Conservation (phyloP, 2,329 filamentous ascomycete genomes). For the Paraconiothyrium sp. region DNA sequence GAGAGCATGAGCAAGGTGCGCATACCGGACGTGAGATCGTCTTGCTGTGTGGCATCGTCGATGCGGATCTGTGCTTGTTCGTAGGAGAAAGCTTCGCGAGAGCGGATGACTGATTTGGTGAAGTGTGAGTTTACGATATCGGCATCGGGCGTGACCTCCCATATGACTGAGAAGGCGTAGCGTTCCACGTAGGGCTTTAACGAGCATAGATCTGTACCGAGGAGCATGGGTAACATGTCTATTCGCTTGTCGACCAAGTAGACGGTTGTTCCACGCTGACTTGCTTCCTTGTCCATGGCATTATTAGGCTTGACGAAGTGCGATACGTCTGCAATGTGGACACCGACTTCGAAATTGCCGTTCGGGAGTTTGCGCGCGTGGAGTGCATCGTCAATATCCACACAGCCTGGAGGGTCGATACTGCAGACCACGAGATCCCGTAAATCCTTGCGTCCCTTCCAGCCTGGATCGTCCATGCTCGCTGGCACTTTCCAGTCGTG, state of each 20-base stretch:
- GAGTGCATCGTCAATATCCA: constrained; percentile 97
- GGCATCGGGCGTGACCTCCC: constrained; percentile 87
- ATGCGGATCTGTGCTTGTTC: constrained; percentile 95
- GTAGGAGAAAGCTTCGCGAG: constrained; percentile 96
- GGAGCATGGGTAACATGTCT: constrained; percentile 96
- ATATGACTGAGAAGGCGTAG: constrained; percentile 62
- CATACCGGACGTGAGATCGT: constrained; percentile 91
- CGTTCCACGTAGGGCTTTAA: constrained; percentile 97
- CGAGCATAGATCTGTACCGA: constrained; percentile 95
- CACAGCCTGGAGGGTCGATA: constrained; percentile 94
- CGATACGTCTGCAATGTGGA: constrained; percentile 99
- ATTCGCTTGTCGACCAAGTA: constrained; percentile 99
- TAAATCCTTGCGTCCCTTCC: constrained; percentile 85
- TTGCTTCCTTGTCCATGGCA: constrained; percentile 95
- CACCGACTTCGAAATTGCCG: constrained; percentile 94
- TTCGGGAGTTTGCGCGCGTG: constrained; percentile 87
- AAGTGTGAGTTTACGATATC: constrained; percentile 87
- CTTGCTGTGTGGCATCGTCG: constrained; percentile 85
- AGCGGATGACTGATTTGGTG: constrained; percentile 97
- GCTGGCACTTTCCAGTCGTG: constrained; percentile 92
- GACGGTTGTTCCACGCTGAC: constrained; percentile 92
- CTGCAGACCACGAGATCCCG: constrained; percentile 91
- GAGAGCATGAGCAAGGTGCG: constrained; percentile 86
- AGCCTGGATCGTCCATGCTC: constrained; percentile 82
- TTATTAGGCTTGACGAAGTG: constrained; percentile 98